Evolutionary conservation across 257 asterid species (phyloP).

Genomic region (Solanum corneliomulleri): DNA sequence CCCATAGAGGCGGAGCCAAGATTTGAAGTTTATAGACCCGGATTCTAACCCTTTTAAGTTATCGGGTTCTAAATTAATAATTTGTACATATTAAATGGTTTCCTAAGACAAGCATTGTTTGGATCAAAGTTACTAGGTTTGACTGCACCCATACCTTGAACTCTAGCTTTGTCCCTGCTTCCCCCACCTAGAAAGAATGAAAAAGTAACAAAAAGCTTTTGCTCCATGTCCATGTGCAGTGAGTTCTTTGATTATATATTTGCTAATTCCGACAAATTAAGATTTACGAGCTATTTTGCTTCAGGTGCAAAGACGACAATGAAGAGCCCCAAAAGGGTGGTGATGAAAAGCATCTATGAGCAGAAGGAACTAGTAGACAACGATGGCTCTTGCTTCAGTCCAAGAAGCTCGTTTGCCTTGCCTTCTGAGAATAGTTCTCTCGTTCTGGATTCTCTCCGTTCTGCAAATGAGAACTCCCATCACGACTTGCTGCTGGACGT

Average conservation of each 20-base stretch:
- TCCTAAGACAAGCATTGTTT: not conserved
- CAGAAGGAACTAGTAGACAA: constrained; percentile 33
- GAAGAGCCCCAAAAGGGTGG: constrained; percentile 43
- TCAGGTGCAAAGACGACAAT: constrained; percentile 46
- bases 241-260: not conserved
- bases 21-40: not conserved
- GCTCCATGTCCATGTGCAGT: not conserved
- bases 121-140: not conserved
- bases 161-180: not conserved
- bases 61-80: not conserved
- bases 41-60: not conserved
- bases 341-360: constrained; percentile 20
- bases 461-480: constrained; percentile 32
- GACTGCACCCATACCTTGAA: no score
- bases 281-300: not conserved
- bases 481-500: constrained; percentile 64
- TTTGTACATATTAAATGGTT: not conserved
- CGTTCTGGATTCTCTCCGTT: constrained; percentile 32
- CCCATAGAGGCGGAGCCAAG: not conserved
- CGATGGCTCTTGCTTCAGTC: constrained; percentile 31
- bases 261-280: not conserved
- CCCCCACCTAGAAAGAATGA: not conserved
- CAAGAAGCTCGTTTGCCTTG: constrained; percentile 37
- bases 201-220: not conserved
- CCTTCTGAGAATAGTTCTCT: constrained; percentile 44